These are phyloP conservation scores for Hirsutella thompsonii DNA, from an alignment of 2,329 filamentous ascomycete genomes.

Conservation along the genomic window DNA sequence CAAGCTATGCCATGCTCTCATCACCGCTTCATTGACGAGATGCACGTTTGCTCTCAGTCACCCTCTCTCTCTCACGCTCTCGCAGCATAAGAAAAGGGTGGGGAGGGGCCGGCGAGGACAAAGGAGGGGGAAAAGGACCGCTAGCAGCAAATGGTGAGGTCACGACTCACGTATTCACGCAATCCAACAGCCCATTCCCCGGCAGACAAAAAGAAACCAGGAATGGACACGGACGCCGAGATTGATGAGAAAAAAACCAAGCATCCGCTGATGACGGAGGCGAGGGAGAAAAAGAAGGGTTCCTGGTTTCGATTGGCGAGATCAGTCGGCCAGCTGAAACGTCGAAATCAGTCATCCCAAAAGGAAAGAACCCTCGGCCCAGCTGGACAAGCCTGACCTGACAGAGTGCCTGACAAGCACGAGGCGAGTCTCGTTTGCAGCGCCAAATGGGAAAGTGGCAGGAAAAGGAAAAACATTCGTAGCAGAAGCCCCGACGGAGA, in stretches of 20 bases:
- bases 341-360: background rate
- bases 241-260: too few species aligned
- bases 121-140: background rate
- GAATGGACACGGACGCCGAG: too few species aligned
- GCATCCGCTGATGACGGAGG: too few species aligned
- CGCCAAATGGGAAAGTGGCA: too few species aligned
- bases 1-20: too few species aligned
- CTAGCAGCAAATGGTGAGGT: constrained; percentile 1
- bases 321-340: background rate
- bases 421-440: too few species aligned
- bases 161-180: background rate
- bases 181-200: background rate
- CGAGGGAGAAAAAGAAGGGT: background rate
- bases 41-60: too few species aligned
- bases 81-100: too few species aligned
- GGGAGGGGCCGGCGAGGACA: too few species aligned
- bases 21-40: too few species aligned
- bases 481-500: background rate
- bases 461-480: background rate
- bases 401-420: too few species aligned
- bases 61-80: too few species aligned
- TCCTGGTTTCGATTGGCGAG: constrained; percentile 2
- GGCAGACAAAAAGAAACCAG: background rate
- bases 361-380: background rate
- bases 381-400: background rate